Conservation (phyloP, 257 asterid species). For the Primulina eburnea region DNA sequence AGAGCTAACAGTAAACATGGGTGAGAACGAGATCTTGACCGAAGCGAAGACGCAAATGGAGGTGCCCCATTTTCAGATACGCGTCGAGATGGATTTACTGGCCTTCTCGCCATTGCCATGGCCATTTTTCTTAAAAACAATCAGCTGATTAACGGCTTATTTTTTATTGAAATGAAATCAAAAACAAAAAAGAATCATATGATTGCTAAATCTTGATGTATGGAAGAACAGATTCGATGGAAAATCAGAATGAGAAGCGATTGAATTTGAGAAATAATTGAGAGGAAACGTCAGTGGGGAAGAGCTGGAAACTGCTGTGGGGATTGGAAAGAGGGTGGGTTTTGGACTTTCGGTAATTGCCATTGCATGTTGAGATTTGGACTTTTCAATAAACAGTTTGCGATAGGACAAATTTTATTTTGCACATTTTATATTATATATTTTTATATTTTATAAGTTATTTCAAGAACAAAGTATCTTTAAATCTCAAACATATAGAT, state of each 20-base stretch:
- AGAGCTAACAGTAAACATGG: conserved; percentile 44
- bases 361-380: too few species aligned
- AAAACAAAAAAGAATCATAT: too few species aligned
- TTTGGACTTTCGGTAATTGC: too few species aligned
- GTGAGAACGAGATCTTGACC: conserved; percentile 51
- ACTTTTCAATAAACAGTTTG: too few species aligned
- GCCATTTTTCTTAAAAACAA: neutral
- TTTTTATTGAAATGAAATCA: neutral
- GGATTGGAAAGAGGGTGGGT: neutral
- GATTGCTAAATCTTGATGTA: neutral
- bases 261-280: neutral
- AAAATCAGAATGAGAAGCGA: neutral
- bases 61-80: conserved; percentile 46
- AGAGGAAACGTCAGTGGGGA: neutral
- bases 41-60: conserved; percentile 35
- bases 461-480: too few species aligned
- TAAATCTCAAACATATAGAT: too few species aligned
- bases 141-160: conserved; percentile 20
- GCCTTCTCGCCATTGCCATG: conserved; percentile 57
- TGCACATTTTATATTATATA: too few species aligned
- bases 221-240: too few species aligned
- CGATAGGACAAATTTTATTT: too few species aligned
- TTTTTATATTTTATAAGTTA: too few species aligned
- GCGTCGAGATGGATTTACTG: conserved; percentile 65
- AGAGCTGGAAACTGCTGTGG: too few species aligned